Evolutionary conservation across 2,329 filamentous ascomycete genomes (phyloP), one percentile per base, ranked within the genome.

Genomic region (Xylaria sp.): DNA sequence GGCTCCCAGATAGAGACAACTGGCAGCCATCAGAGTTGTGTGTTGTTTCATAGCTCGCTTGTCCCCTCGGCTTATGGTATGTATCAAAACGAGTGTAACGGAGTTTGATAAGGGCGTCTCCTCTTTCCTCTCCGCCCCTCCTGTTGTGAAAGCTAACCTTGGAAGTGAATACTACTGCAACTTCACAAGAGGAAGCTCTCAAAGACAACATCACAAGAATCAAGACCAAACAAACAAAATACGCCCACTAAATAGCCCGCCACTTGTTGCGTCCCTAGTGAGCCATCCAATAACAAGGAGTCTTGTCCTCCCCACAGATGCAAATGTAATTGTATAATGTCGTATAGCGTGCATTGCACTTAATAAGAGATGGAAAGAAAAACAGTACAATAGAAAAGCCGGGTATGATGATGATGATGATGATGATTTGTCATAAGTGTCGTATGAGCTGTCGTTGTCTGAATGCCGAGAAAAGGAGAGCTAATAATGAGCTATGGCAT

Each of bases 281-380:
- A 67, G 27, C 58, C 33, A 9, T 58, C 25, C 44, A 45, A 42
- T 47, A 56, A 45, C 38, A 59, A 63, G 39, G 53, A 59, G 45
- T 25, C 56, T 38, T 31, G n/a, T 66, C 45, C 47, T 50, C 62
- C 60, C 56, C 33, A 42, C 47, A 27, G 53, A 71, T 67, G 64
- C 69, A 69, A 53, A 61, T 61, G 59, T 69, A 55, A 60, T 65
- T 70, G 68, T 71, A 66, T 70, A 64, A 63, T 69, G 61, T 68
- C 56, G 61, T 71, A 68, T 64, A 62, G 60, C 36, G 56, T 60
- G 56, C 33, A 39, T 56, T 22, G 67, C 36, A 60, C 39, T 31
- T 42, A 50, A 50, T 44, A 45, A 29, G 49, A 63, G 25, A 50
- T 39, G 59, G 54, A 49, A 31, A 59, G 44, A 59, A 39, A 29